phyloP scores from a whole-genome alignment of 139 green algal genomes.

The Chlamydomonas sp. region DNA sequence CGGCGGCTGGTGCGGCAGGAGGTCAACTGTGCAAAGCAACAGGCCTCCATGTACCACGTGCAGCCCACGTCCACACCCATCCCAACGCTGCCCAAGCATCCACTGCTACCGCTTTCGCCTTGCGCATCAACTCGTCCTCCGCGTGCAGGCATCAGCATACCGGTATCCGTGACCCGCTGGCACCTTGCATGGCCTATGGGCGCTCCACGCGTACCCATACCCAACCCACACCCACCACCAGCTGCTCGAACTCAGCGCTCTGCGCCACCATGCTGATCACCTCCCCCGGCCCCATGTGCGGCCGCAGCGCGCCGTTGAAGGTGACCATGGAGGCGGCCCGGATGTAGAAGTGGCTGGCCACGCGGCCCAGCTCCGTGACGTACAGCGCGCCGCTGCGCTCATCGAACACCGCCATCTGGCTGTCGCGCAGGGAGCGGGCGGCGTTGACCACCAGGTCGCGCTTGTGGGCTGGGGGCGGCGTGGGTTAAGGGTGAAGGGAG shows the following conservation, averaged over 20 bases:
- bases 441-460: slow-evolving; percentile 60
- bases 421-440: slow-evolving; percentile 43
- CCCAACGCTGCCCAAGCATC: no score
- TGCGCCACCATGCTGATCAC: slow-evolving; percentile 88
- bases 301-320: slow-evolving; percentile 89
- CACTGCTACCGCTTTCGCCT: no score
- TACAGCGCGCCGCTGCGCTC: slow-evolving; percentile 87
- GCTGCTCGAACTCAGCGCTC: slow-evolving; percentile 94
- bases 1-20: no score
- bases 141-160: no score
- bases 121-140: no score
- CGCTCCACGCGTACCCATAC: not conserved
- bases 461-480: slow-evolving; percentile 57
- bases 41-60: no score
- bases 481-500: not conserved
- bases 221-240: slow-evolving; percentile 76
- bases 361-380: slow-evolving; percentile 92
- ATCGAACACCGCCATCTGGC: slow-evolving; percentile 93
- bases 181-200: no score
- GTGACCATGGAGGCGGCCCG: slow-evolving; percentile 64
- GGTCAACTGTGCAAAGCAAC: no score
- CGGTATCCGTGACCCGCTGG: no score
- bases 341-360: slow-evolving; percentile 96
- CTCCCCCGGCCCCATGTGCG: slow-evolving; percentile 83
- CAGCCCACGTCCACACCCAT: no score